These are phyloP conservation scores for Heteromeles arbutifolia DNA, from an alignment of 306 rosid species.

Conservation along the genomic window DNA sequence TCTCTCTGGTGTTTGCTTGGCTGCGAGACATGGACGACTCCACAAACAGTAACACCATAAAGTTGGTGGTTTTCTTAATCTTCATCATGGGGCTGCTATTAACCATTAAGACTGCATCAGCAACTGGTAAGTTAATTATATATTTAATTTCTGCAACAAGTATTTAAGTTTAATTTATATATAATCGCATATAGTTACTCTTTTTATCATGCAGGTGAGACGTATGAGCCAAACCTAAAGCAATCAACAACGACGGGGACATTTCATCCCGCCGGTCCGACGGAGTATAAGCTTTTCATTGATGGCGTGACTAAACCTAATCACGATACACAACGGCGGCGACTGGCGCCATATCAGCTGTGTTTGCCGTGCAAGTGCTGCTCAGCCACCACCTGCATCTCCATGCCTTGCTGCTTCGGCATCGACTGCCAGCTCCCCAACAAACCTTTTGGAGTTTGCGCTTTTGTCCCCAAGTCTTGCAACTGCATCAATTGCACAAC, in stretches of 20 bases:
- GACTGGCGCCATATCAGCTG: constrained; percentile 22
- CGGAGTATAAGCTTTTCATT: background rate
- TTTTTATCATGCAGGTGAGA: background rate
- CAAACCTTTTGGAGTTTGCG: constrained; percentile 37
- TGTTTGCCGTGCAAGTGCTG: constrained; percentile 36
- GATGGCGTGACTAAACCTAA: background rate
- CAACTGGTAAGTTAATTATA: background rate
- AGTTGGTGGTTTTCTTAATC: background rate
- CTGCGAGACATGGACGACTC: constrained; percentile 8
- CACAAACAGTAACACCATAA: background rate
- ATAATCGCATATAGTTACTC: too few species aligned
- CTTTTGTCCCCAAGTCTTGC: constrained; percentile 29
- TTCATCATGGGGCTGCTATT: constrained; percentile 3
- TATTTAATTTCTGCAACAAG: background rate
- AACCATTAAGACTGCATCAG: background rate
- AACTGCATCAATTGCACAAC: constrained; percentile 22
- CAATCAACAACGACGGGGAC: background rate
- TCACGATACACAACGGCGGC: background rate
- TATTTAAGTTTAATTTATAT: background rate
- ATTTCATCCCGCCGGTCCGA: background rate
- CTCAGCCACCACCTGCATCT: constrained; percentile 14
- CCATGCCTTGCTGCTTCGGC: constrained; percentile 36
- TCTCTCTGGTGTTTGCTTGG: background rate
- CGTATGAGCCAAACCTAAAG: background rate
- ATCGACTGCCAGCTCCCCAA: constrained; percentile 35